phyloP scores from a whole-genome alignment of 2,329 filamentous ascomycete species.

The Trichoderma koningii region DNA sequence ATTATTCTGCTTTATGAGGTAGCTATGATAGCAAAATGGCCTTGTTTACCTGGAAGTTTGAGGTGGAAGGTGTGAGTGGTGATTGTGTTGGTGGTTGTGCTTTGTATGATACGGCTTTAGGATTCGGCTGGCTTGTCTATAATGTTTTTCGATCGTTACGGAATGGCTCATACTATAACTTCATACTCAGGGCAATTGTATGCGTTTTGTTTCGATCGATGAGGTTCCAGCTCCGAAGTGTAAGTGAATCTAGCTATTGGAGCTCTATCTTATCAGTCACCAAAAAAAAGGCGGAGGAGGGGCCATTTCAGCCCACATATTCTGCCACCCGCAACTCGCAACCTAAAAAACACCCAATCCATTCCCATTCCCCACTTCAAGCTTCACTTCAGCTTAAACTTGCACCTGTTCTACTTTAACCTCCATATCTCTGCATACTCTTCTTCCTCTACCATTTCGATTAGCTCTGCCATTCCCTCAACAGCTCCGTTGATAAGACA shows the following conservation, averaged over 20 bases:
- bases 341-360: too few species aligned
- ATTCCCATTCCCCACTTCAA: too few species aligned
- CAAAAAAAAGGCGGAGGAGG: neutral
- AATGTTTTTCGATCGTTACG: neutral
- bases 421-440: too few species aligned
- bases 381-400: too few species aligned
- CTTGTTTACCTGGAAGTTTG: slow-evolving; percentile 20
- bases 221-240: neutral
- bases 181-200: too few species aligned
- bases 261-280: neutral
- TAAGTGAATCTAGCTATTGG: neutral
- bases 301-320: neutral
- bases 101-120: neutral
- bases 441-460: too few species aligned
- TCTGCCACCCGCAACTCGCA: neutral
- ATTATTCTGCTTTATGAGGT: neutral
- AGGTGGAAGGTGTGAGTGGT: neutral
- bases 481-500: too few species aligned
- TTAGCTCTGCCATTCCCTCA: too few species aligned
- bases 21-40: slow-evolving; percentile 34
- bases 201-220: neutral
- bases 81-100: neutral
- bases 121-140: neutral
- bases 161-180: neutral
- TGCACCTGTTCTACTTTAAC: too few species aligned